These are phyloP conservation scores for Madurella mycetomatis DNA, from an alignment of 2,329 filamentous ascomycete species.

Conservation along the genomic window DNA sequence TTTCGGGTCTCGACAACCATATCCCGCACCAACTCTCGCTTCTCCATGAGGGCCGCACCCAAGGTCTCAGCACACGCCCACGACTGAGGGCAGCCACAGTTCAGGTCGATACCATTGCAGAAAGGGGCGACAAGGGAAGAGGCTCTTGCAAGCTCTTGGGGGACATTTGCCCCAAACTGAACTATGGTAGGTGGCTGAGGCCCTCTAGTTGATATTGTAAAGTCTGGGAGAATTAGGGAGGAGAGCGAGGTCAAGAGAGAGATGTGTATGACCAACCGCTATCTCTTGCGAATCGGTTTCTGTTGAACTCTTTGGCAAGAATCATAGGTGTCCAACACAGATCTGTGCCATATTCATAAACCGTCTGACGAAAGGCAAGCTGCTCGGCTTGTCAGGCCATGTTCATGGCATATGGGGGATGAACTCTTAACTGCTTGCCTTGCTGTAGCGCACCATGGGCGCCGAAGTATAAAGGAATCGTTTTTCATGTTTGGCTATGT, in stretches of 20 bases:
- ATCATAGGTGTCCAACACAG: slow-evolving; percentile 71
- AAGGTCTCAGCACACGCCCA: slow-evolving; percentile 67
- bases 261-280: slow-evolving; percentile 42
- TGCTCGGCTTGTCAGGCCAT: slow-evolving; percentile 29
- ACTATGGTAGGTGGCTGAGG: slow-evolving; percentile 57
- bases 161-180: slow-evolving; percentile 62
- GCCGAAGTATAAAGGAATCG: slow-evolving; percentile 56
- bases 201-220: slow-evolving; percentile 53
- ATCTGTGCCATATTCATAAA: slow-evolving; percentile 60
- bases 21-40: slow-evolving; percentile 59
- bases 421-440: slow-evolving; percentile 34
- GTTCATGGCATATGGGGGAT: background rate
- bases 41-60: slow-evolving; percentile 65
- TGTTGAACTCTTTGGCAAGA: slow-evolving; percentile 64
- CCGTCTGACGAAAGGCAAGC: slow-evolving; percentile 66
- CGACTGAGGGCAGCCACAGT: slow-evolving; percentile 69
- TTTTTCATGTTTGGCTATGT: slow-evolving; percentile 47
- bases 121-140: slow-evolving; percentile 58
- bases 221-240: slow-evolving; percentile 38
- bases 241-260: background rate
- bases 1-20: slow-evolving; percentile 58
- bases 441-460: slow-evolving; percentile 66
- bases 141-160: slow-evolving; percentile 59
- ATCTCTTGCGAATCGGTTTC: slow-evolving; percentile 54
- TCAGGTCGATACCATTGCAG: slow-evolving; percentile 63